Base-by-base conservation (phyloP, 805 yeast species). In the Candida vaughaniae region DNA sequence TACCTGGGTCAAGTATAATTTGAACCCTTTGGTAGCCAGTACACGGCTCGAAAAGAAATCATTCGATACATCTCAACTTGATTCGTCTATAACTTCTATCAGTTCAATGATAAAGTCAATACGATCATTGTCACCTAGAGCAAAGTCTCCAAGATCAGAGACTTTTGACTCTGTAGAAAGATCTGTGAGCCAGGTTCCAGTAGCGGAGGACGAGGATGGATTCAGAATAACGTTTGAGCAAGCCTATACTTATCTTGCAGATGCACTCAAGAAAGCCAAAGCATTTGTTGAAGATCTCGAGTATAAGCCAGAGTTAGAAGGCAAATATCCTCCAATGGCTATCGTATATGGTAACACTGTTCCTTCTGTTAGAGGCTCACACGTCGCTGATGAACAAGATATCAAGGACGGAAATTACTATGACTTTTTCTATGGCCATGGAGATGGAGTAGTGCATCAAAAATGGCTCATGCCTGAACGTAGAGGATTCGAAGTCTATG, bases 391-490 rank as follows among this genome's bases (percentile, higher is more conserved):
- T 5, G 55, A 55, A 8, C 74, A 81, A 29, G 93, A 79, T 25
- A 79, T 90, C 41, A 71, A 64, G 39, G 69, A 73, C 26, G 96
- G 95, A 3, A 74, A 78, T 45, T 89, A 85, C 62, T 78, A 74
- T 45, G 82, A 85, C 49, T 83, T 87, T 49, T 78, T 74, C 49
- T 89, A 86, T 51, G 95, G 95, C 0, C 86, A 87, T 4, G 97
- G 97, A 11, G 97, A 90, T 57, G 97, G 97, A 29, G 96, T 90
- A 14, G 87, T 87, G 1, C 85, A 85, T 58, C 85, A 83, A 47
- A 77, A 77, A 45, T 83, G 89, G 84, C 60, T 85, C 33, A 76
- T 89, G 77, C 97, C 96, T 0, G 85, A 83, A 46, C 62, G 63
- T 28, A 71, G 73, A 44, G 95, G 91, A 0, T 88, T 84, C 52